Evolutionary conservation across 2,329 filamentous ascomycete genomes (phyloP).

Genomic region (Colletotrichum trifolii): DNA sequence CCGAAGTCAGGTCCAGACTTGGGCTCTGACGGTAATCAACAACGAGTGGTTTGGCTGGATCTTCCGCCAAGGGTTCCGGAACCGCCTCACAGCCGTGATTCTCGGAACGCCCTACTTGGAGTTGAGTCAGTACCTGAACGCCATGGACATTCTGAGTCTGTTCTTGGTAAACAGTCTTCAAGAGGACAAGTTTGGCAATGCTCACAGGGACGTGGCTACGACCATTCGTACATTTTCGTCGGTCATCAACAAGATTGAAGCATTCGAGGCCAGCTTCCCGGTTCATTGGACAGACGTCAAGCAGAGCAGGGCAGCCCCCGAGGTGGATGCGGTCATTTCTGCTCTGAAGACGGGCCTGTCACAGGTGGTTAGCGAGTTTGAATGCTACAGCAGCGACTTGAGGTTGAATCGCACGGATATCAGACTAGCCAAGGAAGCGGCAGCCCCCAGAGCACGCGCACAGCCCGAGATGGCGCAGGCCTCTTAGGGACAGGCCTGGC

Average conservation of each 20-base stretch:
- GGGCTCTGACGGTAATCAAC: constrained; percentile 57
- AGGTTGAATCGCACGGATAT: constrained; percentile 78
- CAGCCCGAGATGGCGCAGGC: constrained; percentile 46
- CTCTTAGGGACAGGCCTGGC: constrained; percentile 7
- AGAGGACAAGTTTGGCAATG: constrained; percentile 87
- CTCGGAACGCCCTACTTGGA: constrained; percentile 80
- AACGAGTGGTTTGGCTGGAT: constrained; percentile 69
- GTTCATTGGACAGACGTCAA: constrained; percentile 84
- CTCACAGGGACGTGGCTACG: constrained; percentile 81
- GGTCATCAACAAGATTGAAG: constrained; percentile 76
- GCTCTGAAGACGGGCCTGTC: constrained; percentile 73
- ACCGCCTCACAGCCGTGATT: constrained; percentile 73
- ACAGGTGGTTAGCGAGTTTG: constrained; percentile 77
- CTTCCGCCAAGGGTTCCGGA: constrained; percentile 77
- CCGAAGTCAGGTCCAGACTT: constrained; percentile 58
- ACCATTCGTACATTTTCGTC: constrained; percentile 79
- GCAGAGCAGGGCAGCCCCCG: constrained; percentile 64
- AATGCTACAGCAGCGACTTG: constrained; percentile 77
- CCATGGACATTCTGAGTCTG: constrained; percentile 74
- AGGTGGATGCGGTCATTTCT: constrained; percentile 77
- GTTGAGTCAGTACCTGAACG: constrained; percentile 75
- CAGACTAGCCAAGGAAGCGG: constrained; percentile 76
- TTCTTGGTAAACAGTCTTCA: constrained; percentile 78
- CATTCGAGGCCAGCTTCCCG: constrained; percentile 68
- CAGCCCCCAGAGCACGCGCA: constrained; percentile 43